Evolutionary conservation across 2,329 filamentous ascomycete genomes (phyloP).

Genomic region (Coniochaeta ligniaria): DNA sequence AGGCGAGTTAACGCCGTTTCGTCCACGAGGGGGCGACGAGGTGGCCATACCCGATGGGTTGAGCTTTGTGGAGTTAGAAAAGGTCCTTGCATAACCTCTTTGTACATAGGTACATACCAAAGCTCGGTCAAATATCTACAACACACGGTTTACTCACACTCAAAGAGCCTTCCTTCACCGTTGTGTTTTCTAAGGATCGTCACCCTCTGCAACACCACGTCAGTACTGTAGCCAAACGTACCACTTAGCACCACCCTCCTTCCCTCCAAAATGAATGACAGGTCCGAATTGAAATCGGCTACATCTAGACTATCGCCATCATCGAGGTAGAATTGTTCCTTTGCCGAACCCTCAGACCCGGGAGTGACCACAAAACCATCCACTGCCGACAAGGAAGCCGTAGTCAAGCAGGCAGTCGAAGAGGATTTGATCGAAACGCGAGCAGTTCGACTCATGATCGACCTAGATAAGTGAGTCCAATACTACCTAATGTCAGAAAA

Average conservation of each 20-base stretch:
- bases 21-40: neutral
- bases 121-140: neutral
- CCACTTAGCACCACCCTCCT: slow-evolving; percentile 6
- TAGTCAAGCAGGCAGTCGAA: too few species aligned
- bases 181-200: slow-evolving; percentile 7
- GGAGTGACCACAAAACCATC: slow-evolving; percentile 41
- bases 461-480: too few species aligned
- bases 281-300: slow-evolving; percentile 5
- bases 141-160: neutral
- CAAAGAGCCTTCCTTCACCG: neutral
- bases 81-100: neutral
- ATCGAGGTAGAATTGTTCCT: slow-evolving; percentile 42
- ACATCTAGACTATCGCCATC: slow-evolving; percentile 27
- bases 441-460: too few species aligned
- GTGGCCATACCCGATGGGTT: neutral
- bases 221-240: slow-evolving; percentile 10
- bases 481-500: too few species aligned
- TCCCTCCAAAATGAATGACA: slow-evolving; percentile 12
- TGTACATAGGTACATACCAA: too few species aligned
- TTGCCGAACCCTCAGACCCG: slow-evolving; percentile 36
- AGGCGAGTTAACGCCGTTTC: neutral
- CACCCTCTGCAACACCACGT: slow-evolving; percentile 10
- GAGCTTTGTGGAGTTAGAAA: neutral
- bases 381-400: too few species aligned
- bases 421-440: too few species aligned